A percentile compares a stretch with the other conserved stretches of the same genome.
These are phyloP conservation scores for Fusarium euwallaceae DNA, from an alignment of 2,329 filamentous ascomycete genomes.

Conservation along the genomic window DNA sequence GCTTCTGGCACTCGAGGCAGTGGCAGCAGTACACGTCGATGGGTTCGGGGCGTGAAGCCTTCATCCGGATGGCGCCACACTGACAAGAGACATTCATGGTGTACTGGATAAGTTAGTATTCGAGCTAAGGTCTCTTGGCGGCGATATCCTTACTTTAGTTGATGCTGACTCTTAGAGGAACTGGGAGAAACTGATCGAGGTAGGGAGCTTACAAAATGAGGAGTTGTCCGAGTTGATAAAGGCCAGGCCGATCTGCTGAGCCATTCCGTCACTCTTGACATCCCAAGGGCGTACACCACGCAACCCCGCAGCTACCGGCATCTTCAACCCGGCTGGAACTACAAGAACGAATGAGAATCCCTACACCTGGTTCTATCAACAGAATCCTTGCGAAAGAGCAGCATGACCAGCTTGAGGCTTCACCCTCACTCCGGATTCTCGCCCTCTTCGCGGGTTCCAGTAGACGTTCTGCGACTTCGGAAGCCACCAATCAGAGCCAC, in stretches of 20 bases:
- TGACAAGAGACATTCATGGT: constrained; percentile 53
- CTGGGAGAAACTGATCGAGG: background rate
- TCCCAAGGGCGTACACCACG: constrained; percentile 6
- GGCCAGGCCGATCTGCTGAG: background rate
- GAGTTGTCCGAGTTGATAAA: background rate
- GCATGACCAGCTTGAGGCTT: background rate
- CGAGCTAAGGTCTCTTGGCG: background rate
- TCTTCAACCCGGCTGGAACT: no score
- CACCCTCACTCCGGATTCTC: background rate
- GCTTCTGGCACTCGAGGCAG: constrained; percentile 60
- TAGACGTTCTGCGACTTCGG: background rate
- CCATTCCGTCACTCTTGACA: constrained; percentile 14
- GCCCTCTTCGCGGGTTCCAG: background rate
- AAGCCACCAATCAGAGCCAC: constrained; percentile 18
- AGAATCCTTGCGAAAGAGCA: background rate
- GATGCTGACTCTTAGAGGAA: background rate
- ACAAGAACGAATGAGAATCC: background rate
- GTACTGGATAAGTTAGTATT: background rate
- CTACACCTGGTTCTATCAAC: background rate
- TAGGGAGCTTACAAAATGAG: background rate
- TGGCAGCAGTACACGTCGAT: constrained; percentile 59
- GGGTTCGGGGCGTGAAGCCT: constrained; percentile 51
- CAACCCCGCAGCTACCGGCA: constrained; percentile 1
- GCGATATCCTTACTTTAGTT: background rate
- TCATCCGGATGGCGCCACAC: constrained; percentile 55